These are phyloP conservation scores for Yarrowia yakushimensis DNA, from an alignment of 805 yeast species.

Conservation along the genomic window DNA sequence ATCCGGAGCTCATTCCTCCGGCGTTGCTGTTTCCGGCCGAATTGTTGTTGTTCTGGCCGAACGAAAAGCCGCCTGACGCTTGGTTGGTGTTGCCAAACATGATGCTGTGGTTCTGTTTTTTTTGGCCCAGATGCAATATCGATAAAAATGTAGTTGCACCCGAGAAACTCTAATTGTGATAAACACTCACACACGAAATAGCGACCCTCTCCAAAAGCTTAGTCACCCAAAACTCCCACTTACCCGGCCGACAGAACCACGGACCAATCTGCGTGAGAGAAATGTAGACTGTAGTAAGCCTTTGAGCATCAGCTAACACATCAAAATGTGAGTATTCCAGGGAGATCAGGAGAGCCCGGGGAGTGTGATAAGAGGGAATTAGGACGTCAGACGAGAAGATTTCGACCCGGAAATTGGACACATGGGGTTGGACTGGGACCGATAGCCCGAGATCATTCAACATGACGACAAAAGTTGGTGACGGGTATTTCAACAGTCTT, in stretches of 20 bases:
- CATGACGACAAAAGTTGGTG: background rate
- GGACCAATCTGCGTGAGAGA: slow-evolving; percentile 24
- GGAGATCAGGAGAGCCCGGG: background rate
- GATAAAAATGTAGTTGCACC: slow-evolving; percentile 24
- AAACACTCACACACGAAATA: background rate
- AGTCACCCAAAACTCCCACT: slow-evolving; percentile 2
- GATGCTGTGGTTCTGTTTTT: background rate
- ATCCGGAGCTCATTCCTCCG: slow-evolving; percentile 10
- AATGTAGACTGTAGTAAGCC: slow-evolving; percentile 23
- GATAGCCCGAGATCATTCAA: background rate
- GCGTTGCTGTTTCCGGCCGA: background rate
- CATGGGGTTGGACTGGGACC: background rate
- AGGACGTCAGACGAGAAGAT: background rate
- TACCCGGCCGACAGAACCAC: slow-evolving; percentile 13
- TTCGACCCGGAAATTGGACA: background rate
- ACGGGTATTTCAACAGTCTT: background rate
- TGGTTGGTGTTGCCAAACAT: slow-evolving; percentile 21
- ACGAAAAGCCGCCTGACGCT: slow-evolving; percentile 7
- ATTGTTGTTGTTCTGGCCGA: slow-evolving; percentile 23
- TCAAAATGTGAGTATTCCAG: slow-evolving; percentile 17
- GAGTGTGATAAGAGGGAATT: background rate
- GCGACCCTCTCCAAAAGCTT: background rate
- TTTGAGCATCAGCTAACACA: slow-evolving; percentile 24
- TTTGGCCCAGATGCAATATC: background rate
- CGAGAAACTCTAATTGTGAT: background rate